A percentile compares a stretch with the other conserved stretches of the same genome.
Evolutionary conservation across 352 stramenopile genomes (phyloP).

Genomic region (Pelagophyceae sp.): DNA sequence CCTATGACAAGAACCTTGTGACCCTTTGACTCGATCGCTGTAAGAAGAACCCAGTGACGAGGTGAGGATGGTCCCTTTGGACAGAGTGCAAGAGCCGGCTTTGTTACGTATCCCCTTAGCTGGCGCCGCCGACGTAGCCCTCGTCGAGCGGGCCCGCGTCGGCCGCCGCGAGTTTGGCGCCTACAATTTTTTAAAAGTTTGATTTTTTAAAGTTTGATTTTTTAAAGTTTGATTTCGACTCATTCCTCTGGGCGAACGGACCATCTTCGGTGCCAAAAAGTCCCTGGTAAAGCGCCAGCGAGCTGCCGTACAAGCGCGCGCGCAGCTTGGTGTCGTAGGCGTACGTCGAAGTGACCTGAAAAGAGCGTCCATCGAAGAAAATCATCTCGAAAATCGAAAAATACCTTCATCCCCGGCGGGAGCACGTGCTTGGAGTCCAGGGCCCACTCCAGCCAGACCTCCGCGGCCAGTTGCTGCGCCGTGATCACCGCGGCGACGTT

Average conservation of each 20-base stretch:
- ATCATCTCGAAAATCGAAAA: too few species aligned
- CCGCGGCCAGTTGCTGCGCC: constrained; percentile 31
- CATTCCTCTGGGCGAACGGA: too few species aligned
- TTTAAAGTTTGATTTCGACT: too few species aligned
- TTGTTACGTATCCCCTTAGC: too few species aligned
- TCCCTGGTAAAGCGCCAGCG: constrained; percentile 40
- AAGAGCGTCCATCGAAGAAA: too few species aligned
- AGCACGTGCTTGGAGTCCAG: background rate
- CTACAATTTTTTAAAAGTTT: too few species aligned
- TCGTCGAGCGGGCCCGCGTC: constrained; percentile 52
- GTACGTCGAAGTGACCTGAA: constrained; percentile 50
- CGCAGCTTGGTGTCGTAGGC: constrained; percentile 54
- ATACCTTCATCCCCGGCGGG: background rate
- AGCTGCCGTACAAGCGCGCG: constrained; percentile 42
- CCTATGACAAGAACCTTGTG: too few species aligned
- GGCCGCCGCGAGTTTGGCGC: constrained; percentile 40
- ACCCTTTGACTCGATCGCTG: too few species aligned
- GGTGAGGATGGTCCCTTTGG: too few species aligned
- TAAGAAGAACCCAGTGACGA: too few species aligned
- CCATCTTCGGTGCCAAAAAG: constrained; percentile 42
- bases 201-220: too few species aligned
- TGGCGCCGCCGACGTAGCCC: constrained; percentile 53
- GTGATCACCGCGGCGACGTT: constrained; percentile 41
- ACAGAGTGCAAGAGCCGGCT: too few species aligned
- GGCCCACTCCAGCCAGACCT: background rate